Evolutionary conservation across 768 basidiomycete genomes (phyloP).

Genomic region (Lanmaoa rubissima): DNA sequence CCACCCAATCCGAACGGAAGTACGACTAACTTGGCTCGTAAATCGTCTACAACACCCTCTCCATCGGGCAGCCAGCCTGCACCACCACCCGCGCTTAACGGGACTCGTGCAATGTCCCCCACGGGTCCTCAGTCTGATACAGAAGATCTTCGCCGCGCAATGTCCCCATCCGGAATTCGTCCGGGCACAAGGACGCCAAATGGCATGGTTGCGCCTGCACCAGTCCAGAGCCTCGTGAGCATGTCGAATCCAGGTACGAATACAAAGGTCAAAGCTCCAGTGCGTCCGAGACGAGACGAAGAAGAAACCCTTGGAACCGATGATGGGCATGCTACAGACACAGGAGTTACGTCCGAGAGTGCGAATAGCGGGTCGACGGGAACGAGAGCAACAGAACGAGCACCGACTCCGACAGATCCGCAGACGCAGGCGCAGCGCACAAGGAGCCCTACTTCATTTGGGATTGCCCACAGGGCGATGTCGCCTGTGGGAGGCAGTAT

Average conservation of each 20-base stretch:
- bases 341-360: slow-evolving; percentile 44
- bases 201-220: slow-evolving; percentile 15
- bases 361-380: slow-evolving; percentile 26
- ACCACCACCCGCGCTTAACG: slow-evolving; percentile 30
- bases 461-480: slow-evolving; percentile 48
- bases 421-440: slow-evolving; percentile 35
- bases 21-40: slow-evolving; percentile 39
- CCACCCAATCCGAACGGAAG: slow-evolving; percentile 35
- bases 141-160: slow-evolving; percentile 62
- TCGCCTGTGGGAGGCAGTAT: slow-evolving; percentile 48
- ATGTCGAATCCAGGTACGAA: slow-evolving; percentile 25
- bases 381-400: slow-evolving; percentile 41
- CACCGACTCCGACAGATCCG: slow-evolving; percentile 54
- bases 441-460: slow-evolving; percentile 55
- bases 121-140: slow-evolving; percentile 43
- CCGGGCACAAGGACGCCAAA: slow-evolving; percentile 37
- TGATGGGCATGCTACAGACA: slow-evolving; percentile 49
- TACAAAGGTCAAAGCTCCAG: slow-evolving; percentile 50
- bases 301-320: slow-evolving; percentile 43
- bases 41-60: slow-evolving; percentile 45
- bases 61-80: slow-evolving; percentile 27
- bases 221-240: slow-evolving; percentile 10
- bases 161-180: slow-evolving; percentile 59
- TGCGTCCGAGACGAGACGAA: slow-evolving; percentile 47
- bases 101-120: slow-evolving; percentile 66